phyloP scores from a whole-genome alignment of 768 basidiomycete genomes.

The Cystobasidium ongulense region DNA sequence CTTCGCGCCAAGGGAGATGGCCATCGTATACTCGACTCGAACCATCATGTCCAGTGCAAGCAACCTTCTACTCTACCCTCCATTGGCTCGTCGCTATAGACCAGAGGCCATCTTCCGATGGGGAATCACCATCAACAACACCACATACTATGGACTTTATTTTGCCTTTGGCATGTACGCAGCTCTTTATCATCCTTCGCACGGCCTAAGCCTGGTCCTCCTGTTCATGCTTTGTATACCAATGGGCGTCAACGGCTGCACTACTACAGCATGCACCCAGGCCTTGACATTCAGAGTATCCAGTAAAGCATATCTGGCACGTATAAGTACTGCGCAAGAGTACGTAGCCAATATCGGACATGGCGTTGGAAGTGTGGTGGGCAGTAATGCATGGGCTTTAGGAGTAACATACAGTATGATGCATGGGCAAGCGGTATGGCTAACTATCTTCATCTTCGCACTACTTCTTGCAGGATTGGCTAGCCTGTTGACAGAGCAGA shows the following conservation, averaged over 20 bases:
- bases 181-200: neutral
- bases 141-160: neutral
- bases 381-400: neutral
- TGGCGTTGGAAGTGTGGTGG: neutral
- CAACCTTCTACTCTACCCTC: neutral
- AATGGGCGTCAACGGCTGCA: neutral
- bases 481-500: neutral
- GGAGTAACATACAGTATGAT: neutral
- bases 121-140: neutral
- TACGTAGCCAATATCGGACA: neutral
- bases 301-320: neutral
- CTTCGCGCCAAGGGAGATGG: neutral
- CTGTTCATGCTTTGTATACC: neutral
- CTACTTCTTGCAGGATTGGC: neutral
- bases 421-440: constrained; percentile 7
- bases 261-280: neutral
- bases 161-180: neutral
- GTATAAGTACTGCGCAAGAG: neutral
- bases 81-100: neutral
- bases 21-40: neutral
- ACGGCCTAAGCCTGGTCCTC: neutral
- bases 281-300: neutral
- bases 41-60: neutral
- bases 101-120: neutral
- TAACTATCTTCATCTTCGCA: neutral